These are phyloP conservation scores for Coleophoma eucalyptorum DNA, from an alignment of 2,329 filamentous ascomycete species.

Conservation along the genomic window DNA sequence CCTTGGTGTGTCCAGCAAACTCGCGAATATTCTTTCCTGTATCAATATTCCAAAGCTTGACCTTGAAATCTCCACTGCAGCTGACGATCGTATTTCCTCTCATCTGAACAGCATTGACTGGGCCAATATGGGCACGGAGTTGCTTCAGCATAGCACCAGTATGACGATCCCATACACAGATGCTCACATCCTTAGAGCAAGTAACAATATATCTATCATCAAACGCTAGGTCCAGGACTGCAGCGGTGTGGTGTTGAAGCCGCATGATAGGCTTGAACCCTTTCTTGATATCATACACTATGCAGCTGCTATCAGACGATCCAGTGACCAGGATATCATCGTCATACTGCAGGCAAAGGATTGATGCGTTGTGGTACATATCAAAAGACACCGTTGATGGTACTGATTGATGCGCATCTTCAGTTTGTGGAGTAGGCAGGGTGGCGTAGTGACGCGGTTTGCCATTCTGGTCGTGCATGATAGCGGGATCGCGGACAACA, in stretches of 20 bases:
- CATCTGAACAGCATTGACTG: constrained; percentile 95
- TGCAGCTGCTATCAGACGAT: constrained; percentile 87
- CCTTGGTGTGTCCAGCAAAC: constrained; percentile 86
- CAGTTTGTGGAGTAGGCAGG: constrained; percentile 27
- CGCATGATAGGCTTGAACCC: constrained; percentile 78
- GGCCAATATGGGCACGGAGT: constrained; percentile 80
- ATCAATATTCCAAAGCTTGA: constrained; percentile 93
- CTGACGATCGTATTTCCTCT: constrained; percentile 90
- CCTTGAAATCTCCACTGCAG: constrained; percentile 87
- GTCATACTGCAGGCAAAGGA: constrained; percentile 93
- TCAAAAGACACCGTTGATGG: constrained; percentile 55
- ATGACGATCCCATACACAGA: constrained; percentile 89
- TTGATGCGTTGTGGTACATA: constrained; percentile 82
- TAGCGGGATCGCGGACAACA: constrained; percentile 48
- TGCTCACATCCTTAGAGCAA: constrained; percentile 92
- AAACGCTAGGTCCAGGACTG: constrained; percentile 91
- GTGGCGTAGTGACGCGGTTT: constrained; percentile 52
- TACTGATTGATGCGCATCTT: constrained; percentile 37
- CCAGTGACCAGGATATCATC: constrained; percentile 90
- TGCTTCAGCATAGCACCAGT: constrained; percentile 74
- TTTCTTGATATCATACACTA: constrained; percentile 80
- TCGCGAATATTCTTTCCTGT: constrained; percentile 86
- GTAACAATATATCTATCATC: constrained; percentile 91
- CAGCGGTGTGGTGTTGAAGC: constrained; percentile 75
- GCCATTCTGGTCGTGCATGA: constrained; percentile 49